Evolutionary conservation across 139 green algal species (phyloP).

Genomic region (Nannochloris sp.): DNA sequence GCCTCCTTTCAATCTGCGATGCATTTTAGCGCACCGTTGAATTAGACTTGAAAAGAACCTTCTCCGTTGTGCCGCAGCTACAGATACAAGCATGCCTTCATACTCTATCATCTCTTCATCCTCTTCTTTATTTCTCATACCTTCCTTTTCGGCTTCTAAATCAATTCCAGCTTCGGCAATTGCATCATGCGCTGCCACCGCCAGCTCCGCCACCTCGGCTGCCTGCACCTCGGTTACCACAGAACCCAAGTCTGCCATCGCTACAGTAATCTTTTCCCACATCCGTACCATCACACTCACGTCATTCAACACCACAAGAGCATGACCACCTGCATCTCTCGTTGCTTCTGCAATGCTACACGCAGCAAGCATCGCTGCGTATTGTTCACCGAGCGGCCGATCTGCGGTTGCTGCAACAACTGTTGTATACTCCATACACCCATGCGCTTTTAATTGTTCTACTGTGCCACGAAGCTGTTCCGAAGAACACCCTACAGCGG

Average conservation of each 20-base stretch:
- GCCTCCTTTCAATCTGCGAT: constrained; percentile 52
- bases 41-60: constrained; percentile 78
- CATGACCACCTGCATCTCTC: constrained; percentile 61
- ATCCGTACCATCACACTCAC: constrained; percentile 45
- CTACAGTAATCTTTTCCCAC: constrained; percentile 44
- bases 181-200: no score
- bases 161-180: no score
- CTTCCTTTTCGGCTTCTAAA: neutral
- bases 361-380: constrained; percentile 55
- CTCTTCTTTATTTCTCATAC: neutral
- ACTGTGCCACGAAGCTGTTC: constrained; percentile 27
- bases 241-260: constrained; percentile 32
- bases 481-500: constrained; percentile 27
- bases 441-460: constrained; percentile 28
- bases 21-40: constrained; percentile 72
- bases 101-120: constrained; percentile 65
- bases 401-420: constrained; percentile 46
- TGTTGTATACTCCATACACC: constrained; percentile 49
- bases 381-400: constrained; percentile 54
- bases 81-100: constrained; percentile 80
- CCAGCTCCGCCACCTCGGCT: constrained; percentile 2
- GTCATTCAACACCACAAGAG: constrained; percentile 75
- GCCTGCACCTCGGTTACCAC: neutral
- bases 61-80: constrained; percentile 46
- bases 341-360: constrained; percentile 55